Base-by-base conservation (phyloP, 805 yeast genomes). In the Torulaspora maleeae region DNA sequence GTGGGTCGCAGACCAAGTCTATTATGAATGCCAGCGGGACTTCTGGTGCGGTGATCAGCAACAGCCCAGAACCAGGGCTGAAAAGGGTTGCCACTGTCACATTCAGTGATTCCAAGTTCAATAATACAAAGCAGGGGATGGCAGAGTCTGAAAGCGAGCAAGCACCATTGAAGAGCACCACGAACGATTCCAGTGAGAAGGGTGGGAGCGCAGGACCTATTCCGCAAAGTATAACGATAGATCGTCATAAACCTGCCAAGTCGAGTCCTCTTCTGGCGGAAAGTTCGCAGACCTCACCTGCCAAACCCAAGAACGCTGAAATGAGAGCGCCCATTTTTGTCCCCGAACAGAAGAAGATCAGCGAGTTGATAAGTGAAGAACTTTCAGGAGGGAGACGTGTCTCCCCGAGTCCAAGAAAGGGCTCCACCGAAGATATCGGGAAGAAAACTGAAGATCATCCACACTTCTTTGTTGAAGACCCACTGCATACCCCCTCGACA, bases 391-490 rank as follows among this genome's bases (percentile, higher is more conserved):
- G 41, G 25, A 25, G 20, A 11, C 42, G 35, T 12, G n/a, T 11
- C 8, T 30, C 43, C 8, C 4, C 22, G 5, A 19, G 37, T 15
- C 32, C 38, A n/a, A 41, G 17, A 13, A 34, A 27, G 15, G 38
- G 27, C 5, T 15, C 38, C 7, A 17, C 28, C 7, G 40, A 34
- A 10, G 44, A 36, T 15, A 12, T 12, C n/a, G 24, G 15, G 15
- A 36, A 35, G n/a, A 42, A 36, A 36, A 40, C 13, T 37, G 59
- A 86, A 0, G 82, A 82, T 50, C 95, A 86, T 65, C 89, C 93
- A 0, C 95, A 85, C 64, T 86, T 86, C 60, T 76, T 75, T 53
- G 80, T 79, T 8, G 85, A 81, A 49, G 90, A 84, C 45, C 72
- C 83, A 1, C 60, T 79, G n/a, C 82, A 78, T 56, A 75, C 54